These are phyloP conservation scores for Candida multigemmis DNA, from an alignment of 805 yeast species.

Conservation along the genomic window DNA sequence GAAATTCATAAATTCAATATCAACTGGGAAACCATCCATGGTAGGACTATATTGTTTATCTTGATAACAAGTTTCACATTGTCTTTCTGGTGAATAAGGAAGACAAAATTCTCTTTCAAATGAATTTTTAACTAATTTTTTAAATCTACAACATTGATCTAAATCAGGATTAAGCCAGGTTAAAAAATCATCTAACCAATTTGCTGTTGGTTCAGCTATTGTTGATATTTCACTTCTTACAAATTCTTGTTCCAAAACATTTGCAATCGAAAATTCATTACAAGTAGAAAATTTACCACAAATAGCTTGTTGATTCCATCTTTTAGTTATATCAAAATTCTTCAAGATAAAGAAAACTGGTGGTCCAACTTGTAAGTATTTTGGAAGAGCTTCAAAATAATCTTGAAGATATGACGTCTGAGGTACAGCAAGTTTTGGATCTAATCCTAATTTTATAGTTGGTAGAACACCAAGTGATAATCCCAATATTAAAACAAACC, in stretches of 20 bases:
- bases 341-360: conserved; percentile 84
- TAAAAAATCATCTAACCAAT: conserved; percentile 89
- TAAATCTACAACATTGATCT: conserved; percentile 76
- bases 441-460: conserved; percentile 66
- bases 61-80: conserved; percentile 67
- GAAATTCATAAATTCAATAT: conserved; percentile 57
- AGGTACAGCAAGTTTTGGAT: conserved; percentile 85
- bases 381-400: conserved; percentile 70
- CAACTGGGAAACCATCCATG: conserved; percentile 80
- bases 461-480: conserved; percentile 66
- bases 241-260: conserved; percentile 78
- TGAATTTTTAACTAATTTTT: conserved; percentile 29
- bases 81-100: conserved; percentile 57
- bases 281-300: conserved; percentile 90
- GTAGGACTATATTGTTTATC: conserved; percentile 56
- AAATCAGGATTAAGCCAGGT: conserved; percentile 81
- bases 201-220: conserved; percentile 74
- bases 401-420: conserved; percentile 69
- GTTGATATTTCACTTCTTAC: conserved; percentile 56
- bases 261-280: conserved; percentile 66
- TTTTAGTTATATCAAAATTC: conserved; percentile 51
- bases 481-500: conserved; percentile 58
- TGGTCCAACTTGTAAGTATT: conserved; percentile 78
- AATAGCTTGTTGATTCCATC: conserved; percentile 57
- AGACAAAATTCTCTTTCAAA: conserved; percentile 44